Evolutionary conservation across 164 flowering plant species (phyloP), one percentile per base, ranked within the genome.

Genomic region (Dillenia suffruticosa): DNA sequence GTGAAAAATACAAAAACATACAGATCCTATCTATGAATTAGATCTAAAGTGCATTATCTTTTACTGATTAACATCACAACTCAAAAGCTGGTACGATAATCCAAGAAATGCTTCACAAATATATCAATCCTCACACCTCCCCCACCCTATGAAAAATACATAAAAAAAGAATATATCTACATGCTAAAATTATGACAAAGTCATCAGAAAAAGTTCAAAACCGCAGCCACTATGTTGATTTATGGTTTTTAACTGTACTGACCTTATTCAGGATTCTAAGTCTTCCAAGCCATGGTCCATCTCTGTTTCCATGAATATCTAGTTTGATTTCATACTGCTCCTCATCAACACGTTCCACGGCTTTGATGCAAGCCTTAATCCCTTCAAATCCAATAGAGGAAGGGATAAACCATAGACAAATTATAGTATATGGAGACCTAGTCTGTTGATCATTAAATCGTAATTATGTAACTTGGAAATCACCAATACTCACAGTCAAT

Each of bases 281-380:
- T 69, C 99, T 78, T 68, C 97, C 99, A 57, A 68, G 71, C 54
- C 63, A 69, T 54, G 99, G 91, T 9, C 99, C 97, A 63, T 77
- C 76, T 58, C 61, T 74, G 64, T 81, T 71, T 68, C 99, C 97
- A 74, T 95, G 85, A 70, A 77, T 68, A 67, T 95, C 99, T 49
- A 63, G 45, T 24, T 44, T 65, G 61, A 95, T 79, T 73, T 95
- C 97, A 75, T 78, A 92, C 24, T 54, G 73, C 66, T 80, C 74
- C 74, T 95, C 97, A 47, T 76, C 72, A 55, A 90, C 91, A 60
- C 74, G 78, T 69, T 72, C 69, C 82, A 57, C 78, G 45, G 85
- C 80, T 43, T 80, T 67, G 66, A 83, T 66, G 80, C 97, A 88
- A 45, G 92, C 94, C 58, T 77, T 78, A 47, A 92, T 73, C 99